phyloP scores from a whole-genome alignment of 805 yeast genomes.

The Pichia cephalocereana region DNA sequence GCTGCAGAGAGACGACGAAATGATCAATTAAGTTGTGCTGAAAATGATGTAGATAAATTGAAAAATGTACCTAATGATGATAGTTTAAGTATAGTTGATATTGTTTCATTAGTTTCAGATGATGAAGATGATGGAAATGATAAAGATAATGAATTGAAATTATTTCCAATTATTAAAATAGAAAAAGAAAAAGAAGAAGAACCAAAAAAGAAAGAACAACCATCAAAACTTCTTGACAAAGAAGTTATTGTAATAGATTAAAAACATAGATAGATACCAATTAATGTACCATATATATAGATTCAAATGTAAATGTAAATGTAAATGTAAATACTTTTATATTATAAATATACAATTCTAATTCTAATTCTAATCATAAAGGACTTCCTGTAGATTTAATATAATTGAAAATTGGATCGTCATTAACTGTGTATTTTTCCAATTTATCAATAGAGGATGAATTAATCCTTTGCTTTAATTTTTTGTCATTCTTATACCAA shows the following conservation, averaged over 20 bases:
- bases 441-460: conserved; percentile 36
- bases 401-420: conserved; percentile 50
- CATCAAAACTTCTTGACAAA: too few species aligned
- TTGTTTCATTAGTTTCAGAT: conserved; percentile 14
- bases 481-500: conserved; percentile 62
- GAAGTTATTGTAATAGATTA: too few species aligned
- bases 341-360: too few species aligned
- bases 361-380: conserved; percentile 5
- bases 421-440: conserved; percentile 37
- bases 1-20: conserved; percentile 56
- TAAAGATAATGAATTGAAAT: too few species aligned
- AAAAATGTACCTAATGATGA: conserved; percentile 31
- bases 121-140: conserved; percentile 1
- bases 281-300: too few species aligned
- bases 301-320: too few species aligned
- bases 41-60: conserved; percentile 15
- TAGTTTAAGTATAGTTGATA: conserved; percentile 33
- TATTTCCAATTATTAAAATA: too few species aligned
- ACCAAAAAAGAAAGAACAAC: too few species aligned
- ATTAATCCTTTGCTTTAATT: conserved; percentile 47
- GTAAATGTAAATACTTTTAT: too few species aligned
- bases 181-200: too few species aligned
- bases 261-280: too few species aligned
- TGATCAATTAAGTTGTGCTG: conserved; percentile 43
- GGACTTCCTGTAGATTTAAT: conserved; percentile 32